Percentiles rank a stretch among this genome's conserved stretches.
Conservation (phyloP, 768 basidiomycete genomes). For the Podaxis carcinomalis region DNA sequence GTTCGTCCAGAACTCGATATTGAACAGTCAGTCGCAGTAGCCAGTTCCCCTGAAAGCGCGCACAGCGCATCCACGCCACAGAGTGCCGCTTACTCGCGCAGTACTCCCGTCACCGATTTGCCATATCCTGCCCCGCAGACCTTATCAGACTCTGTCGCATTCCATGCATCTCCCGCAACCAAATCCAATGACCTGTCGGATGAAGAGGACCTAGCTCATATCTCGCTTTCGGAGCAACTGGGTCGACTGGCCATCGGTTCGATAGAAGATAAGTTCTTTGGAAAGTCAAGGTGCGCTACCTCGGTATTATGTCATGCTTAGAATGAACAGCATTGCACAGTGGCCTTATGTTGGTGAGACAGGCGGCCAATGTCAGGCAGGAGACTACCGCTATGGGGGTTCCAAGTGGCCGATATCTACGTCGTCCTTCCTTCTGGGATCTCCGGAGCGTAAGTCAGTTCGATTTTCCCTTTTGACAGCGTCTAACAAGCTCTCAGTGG, state of each 20-base stretch:
- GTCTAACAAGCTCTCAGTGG: constrained; percentile 28
- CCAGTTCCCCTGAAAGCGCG: constrained; percentile 10
- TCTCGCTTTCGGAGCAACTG: constrained; percentile 28
- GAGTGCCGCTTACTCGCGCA: background rate
- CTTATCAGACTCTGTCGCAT: constrained; percentile 11
- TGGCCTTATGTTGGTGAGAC: constrained; percentile 36
- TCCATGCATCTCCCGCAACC: constrained; percentile 11
- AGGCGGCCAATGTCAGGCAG: constrained; percentile 39
- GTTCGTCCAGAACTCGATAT: constrained; percentile 20
- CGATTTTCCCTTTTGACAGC: background rate
- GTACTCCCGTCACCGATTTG: constrained; percentile 13
- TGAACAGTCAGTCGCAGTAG: constrained; percentile 9
- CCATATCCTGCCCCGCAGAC: constrained; percentile 15
- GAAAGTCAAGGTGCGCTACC: constrained; percentile 29
- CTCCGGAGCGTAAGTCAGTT: constrained; percentile 21
- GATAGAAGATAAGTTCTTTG: constrained; percentile 35
- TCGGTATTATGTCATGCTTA: background rate
- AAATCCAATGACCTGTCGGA: constrained; percentile 17
- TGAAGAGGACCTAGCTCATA: constrained; percentile 28
- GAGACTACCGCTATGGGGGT: constrained; percentile 26
- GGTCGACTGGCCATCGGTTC: constrained; percentile 24
- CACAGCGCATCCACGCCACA: background rate
- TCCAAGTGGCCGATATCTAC: constrained; percentile 14
- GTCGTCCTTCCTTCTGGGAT: constrained; percentile 26
- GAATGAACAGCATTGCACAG: constrained; percentile 19